Conservation (phyloP, 2,329 filamentous ascomycete genomes). For the Cylindrodendrum hubeiense region DNA sequence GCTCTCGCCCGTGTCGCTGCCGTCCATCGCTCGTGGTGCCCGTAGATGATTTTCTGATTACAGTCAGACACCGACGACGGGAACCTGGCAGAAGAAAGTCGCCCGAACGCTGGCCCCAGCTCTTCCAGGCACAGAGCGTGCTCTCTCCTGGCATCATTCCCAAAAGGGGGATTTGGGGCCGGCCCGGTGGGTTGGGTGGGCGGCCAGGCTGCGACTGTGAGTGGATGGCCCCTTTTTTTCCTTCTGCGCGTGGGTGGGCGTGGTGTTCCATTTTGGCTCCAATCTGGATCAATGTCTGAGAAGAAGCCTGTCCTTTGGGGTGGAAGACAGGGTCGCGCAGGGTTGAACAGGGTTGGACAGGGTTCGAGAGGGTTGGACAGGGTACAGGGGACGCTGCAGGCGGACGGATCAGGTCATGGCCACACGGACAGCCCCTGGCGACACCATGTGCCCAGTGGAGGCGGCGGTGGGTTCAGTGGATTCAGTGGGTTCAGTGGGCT, state of each 20-base stretch:
- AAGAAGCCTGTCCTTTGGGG: slow-evolving; percentile 17
- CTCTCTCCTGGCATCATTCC: neutral
- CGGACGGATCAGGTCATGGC: slow-evolving; percentile 36
- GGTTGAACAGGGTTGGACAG: slow-evolving; percentile 25
- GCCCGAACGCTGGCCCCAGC: slow-evolving; percentile 17
- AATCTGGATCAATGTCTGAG: slow-evolving; percentile 25
- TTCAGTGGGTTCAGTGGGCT: slow-evolving; percentile 2
- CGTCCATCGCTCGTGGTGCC: neutral
- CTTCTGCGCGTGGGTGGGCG: slow-evolving; percentile 31
- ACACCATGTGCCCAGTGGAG: slow-evolving; percentile 31
- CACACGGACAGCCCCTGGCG: slow-evolving; percentile 33
- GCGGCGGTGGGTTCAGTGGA: slow-evolving; percentile 1
- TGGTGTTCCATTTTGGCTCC: slow-evolving; percentile 24
- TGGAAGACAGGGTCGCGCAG: slow-evolving; percentile 25
- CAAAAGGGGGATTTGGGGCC: slow-evolving; percentile 13
- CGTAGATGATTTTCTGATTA: neutral
- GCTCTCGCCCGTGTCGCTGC: neutral
- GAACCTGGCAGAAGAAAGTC: slow-evolving; percentile 3
- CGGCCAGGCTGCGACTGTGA: slow-evolving; percentile 4
- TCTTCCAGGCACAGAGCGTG: neutral
- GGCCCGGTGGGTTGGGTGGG: slow-evolving; percentile 36
- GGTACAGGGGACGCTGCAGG: slow-evolving; percentile 27
- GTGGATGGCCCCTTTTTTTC: slow-evolving; percentile 34
- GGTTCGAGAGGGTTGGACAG: neutral
- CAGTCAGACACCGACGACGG: neutral